These are phyloP conservation scores for Amoeboaphelidium protococcarum DNA, from an alignment of 371 early-diverging fungal species.

Conservation along the genomic window DNA sequence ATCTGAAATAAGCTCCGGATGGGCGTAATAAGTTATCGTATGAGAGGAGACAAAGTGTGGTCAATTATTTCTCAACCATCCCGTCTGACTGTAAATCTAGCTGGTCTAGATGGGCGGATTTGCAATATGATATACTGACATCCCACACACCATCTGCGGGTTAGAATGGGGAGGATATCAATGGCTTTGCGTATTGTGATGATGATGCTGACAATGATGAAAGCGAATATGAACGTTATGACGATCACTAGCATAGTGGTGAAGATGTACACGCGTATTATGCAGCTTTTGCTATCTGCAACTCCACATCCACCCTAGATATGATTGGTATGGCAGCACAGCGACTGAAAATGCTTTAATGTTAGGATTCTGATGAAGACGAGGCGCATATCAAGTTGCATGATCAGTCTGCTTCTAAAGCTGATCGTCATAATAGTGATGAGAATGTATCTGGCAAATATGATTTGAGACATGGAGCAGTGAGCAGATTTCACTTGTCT, in stretches of 20 bases:
- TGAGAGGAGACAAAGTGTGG: background rate
- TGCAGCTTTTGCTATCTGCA: background rate
- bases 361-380: background rate
- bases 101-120: background rate
- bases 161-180: background rate
- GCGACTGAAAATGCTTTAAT: too few species aligned
- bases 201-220: background rate
- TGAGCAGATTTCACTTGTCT: too few species aligned
- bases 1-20: too few species aligned
- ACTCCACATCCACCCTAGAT: too few species aligned
- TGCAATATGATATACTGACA: background rate
- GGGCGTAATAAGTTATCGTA: background rate
- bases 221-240: background rate
- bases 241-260: background rate
- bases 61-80: too few species aligned
- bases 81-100: background rate
- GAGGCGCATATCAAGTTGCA: background rate
- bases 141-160: background rate
- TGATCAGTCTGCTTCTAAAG: background rate
- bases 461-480: too few species aligned
- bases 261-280: background rate
- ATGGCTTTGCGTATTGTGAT: background rate
- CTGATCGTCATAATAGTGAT: background rate
- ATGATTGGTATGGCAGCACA: too few species aligned
- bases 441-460: too few species aligned